Conservation (phyloP, 441 rosid species). For the Euphorbia corollata region DNA sequence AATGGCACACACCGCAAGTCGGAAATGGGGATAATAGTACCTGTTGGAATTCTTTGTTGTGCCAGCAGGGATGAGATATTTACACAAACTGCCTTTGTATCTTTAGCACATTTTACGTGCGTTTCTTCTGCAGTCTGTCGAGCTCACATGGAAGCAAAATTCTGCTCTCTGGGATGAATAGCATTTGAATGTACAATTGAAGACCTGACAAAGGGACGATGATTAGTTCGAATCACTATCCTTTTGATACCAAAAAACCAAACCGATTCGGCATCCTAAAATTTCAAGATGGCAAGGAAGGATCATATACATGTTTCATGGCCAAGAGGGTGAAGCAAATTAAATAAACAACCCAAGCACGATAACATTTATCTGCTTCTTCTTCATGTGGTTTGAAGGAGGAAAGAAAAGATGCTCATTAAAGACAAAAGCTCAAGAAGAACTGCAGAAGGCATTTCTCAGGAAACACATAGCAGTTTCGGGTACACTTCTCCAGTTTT, state of each 20-base stretch:
- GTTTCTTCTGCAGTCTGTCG: constrained; percentile 36
- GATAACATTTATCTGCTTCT: neutral
- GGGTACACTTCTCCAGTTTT: too few species aligned
- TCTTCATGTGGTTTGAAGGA: neutral
- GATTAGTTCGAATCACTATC: neutral
- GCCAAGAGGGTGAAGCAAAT: neutral
- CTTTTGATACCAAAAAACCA: neutral
- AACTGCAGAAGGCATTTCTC: too few species aligned
- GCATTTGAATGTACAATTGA: constrained; percentile 65
- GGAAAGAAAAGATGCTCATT: neutral
- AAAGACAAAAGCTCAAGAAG: neutral
- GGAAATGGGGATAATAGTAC: neutral
- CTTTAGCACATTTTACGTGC: constrained; percentile 31
- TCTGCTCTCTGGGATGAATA: constrained; percentile 39
- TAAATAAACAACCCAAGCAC: neutral
- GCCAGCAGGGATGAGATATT: constrained; percentile 40
- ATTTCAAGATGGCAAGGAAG: neutral
- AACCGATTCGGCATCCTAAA: neutral
- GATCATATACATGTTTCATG: neutral
- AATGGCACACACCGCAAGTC: neutral
- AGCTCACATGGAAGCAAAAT: constrained; percentile 26
- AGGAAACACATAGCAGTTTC: too few species aligned
- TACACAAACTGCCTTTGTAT: constrained; percentile 35
- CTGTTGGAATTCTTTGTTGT: constrained; percentile 54
- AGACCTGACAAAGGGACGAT: constrained; percentile 45